Evolutionary conservation across 2,329 filamentous ascomycete species (phyloP).

Genomic region (Periconia macrospinosa): DNA sequence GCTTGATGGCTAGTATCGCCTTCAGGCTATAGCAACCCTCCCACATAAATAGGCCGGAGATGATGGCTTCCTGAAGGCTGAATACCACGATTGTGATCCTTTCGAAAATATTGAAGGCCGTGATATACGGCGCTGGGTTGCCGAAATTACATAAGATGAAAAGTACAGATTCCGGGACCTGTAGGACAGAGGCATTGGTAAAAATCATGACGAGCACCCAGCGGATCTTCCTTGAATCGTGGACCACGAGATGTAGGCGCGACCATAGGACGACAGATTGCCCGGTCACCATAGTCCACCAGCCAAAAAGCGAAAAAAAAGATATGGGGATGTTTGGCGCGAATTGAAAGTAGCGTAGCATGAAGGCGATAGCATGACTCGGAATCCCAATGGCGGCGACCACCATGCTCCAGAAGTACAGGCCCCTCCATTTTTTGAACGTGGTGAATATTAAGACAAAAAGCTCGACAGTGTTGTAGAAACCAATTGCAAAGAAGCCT

Average conservation of each 20-base stretch:
- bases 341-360: slow-evolving; percentile 46
- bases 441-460: slow-evolving; percentile 48
- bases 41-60: slow-evolving; percentile 53
- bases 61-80: slow-evolving; percentile 40
- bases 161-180: slow-evolving; percentile 57
- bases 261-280: slow-evolving; percentile 64
- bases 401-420: slow-evolving; percentile 54
- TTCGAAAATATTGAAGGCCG: slow-evolving; percentile 42
- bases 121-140: slow-evolving; percentile 39
- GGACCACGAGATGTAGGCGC: slow-evolving; percentile 60
- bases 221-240: slow-evolving; percentile 52
- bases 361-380: slow-evolving; percentile 49
- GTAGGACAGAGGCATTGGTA: slow-evolving; percentile 53
- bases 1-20: slow-evolving; percentile 21
- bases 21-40: slow-evolving; percentile 47
- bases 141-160: slow-evolving; percentile 57
- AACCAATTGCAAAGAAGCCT: slow-evolving; percentile 26
- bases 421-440: slow-evolving; percentile 48
- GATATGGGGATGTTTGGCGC: slow-evolving; percentile 39
- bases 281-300: slow-evolving; percentile 63
- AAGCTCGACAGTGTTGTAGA: slow-evolving; percentile 47
- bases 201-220: slow-evolving; percentile 58
- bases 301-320: slow-evolving; percentile 42
- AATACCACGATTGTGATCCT: slow-evolving; percentile 46
- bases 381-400: slow-evolving; percentile 47